Evolutionary conservation across 331 rosid species (phyloP), one percentile per base, ranked within the genome.

Genomic region (Malus hybrid): DNA sequence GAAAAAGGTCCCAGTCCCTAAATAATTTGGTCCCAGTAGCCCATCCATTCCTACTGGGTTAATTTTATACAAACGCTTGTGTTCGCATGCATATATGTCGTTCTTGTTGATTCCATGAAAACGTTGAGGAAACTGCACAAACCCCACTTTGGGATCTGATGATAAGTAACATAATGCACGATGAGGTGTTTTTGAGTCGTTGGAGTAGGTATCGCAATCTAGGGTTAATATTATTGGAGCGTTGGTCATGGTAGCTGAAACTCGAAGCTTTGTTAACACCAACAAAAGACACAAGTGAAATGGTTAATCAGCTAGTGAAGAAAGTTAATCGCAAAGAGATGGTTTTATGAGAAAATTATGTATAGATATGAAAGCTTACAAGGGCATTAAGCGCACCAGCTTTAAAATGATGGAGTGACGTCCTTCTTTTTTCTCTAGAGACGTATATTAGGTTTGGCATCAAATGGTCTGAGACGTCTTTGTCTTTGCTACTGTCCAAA

Each of bases 371-470:
- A 42, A 62, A 62, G 10, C 77, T 75, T 79, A 87, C 90, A 5
- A 87, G 68, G 18, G 64, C 78, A 60, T 87, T 87, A 2, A 87
- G 88, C 48, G 90, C 86, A 11, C 88, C 90, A 18, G 86, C 85
- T 53, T 87, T 87, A 39, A 84, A 87, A 72, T 87, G 50, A 70
- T 87, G 90, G 15, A 26, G 58, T 2, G 88, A 71, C 20, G 72
- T 68, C 62, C 3, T 55, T 63, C 69, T 77, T 66, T 84, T 87
- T 29, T 87, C 74, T 67, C 90, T 77, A 0, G 85, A 87, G 48
- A 82, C 78, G n/a, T 87, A 87, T 3, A 87, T 53, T n/a, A 87
- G 80, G 57, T 75, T 87, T 29, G 90, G 90, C 76, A 86, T 68
- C 3, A 13, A 2, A 24, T 79, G 70, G 42, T 73, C 70, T 7